phyloP scores from a whole-genome alignment of 2,329 filamentous ascomycete species.

The Fusarium redolens region DNA sequence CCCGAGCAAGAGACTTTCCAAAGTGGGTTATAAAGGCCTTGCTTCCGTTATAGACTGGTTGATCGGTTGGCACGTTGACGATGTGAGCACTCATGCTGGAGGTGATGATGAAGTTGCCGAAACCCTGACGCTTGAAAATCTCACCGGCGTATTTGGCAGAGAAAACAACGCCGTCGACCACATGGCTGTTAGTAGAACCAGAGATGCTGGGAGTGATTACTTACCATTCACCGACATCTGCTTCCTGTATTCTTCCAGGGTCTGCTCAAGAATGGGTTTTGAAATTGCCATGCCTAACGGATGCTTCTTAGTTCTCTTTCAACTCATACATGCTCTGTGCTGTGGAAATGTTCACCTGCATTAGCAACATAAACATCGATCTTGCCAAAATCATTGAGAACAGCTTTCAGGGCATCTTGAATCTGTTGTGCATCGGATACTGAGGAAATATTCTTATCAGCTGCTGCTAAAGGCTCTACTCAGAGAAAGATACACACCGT shows the following conservation, averaged over 20 bases:
- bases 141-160: slow-evolving; percentile 58
- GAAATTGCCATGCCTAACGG: slow-evolving; percentile 51
- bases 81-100: slow-evolving; percentile 61
- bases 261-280: slow-evolving; percentile 66
- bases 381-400: slow-evolving; percentile 41
- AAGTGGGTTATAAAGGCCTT: slow-evolving; percentile 67
- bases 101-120: slow-evolving; percentile 63
- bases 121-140: slow-evolving; percentile 56
- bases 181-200: background rate
- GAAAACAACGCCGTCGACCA: slow-evolving; percentile 62
- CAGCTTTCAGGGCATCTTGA: slow-evolving; percentile 24
- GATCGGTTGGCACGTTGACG: slow-evolving; percentile 63
- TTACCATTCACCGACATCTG: slow-evolving; percentile 66
- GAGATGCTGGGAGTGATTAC: slow-evolving; percentile 1
- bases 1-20: slow-evolving; percentile 63
- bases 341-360: slow-evolving; percentile 39
- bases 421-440: slow-evolving; percentile 54
- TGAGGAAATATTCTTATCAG: slow-evolving; percentile 24
- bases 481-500: slow-evolving; percentile 44
- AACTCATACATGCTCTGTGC: background rate
- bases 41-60: slow-evolving; percentile 66
- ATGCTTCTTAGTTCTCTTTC: background rate
- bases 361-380: slow-evolving; percentile 44
- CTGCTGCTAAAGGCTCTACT: background rate
- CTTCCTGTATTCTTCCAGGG: slow-evolving; percentile 60